Evolutionary conservation across 176 grass and related monocot genomes (phyloP), one percentile per base, ranked within the genome.

Genomic region (sorghum (Sorghum bicolor)): DNA sequence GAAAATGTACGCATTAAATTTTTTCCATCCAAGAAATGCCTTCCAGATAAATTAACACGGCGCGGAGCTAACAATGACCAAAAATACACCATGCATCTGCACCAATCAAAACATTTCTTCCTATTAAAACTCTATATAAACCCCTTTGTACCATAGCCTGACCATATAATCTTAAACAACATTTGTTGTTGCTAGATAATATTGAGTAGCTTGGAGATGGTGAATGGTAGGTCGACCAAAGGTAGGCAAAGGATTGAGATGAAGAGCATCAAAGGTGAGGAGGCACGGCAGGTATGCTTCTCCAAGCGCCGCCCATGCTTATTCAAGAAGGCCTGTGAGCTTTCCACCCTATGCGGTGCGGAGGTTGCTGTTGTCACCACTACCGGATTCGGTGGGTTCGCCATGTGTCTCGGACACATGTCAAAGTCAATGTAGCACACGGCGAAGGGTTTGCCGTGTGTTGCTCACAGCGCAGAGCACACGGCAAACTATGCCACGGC

Each of bases 251-350:
- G 72, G 74, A 87, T 82, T 52, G 75, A 39, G 85, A 61, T 79
- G 64, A 58, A 80, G 38, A 8, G 25, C 48, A 78, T 80, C 24
- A 1, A 79, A 36, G 37, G 41, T 8, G 48, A 64, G 28, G 50
- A 73, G 6, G 65, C 75, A 19, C 52, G 36, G 19, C 64, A 62
- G 41, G 52, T 79, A 48, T 79, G 89, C 70, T 87, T 91, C 84
- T 91, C 84, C 4, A 91, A 91, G 65, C 13, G 84, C 5, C 52
- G 84, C 12, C 72, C 81, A 10, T 75, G 84, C 13, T 19, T 91
- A 14, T 87, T 86, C 75, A 86, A 86, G 38, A 91, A 91, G 74
- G 80, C 89, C 4, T 84, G 84, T 19, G 84, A 91, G 33, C 24
- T 91, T 29, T 80, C 84, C 19, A 87, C 75, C 5, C 75, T 91